Base-by-base conservation (phyloP, 805 yeast species). In the Candida golubevii region DNA sequence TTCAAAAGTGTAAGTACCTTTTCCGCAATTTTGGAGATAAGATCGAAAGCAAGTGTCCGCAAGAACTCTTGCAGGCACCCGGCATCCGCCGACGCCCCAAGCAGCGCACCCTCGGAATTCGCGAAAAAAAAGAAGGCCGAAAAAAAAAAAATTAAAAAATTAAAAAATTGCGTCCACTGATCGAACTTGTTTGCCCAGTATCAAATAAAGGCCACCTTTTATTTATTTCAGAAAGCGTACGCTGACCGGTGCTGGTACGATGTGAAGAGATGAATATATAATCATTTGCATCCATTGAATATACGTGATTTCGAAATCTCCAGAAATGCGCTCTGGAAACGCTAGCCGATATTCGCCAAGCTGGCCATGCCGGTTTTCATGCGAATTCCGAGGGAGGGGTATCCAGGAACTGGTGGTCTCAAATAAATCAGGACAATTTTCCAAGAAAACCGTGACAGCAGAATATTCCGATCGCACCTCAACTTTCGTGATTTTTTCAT, bases 331-430 rank as follows among this genome's bases (percentile, higher is more conserved):
- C 32, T 6, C 3, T 18, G 23, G 23, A 18, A 18, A 18, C 23
- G 23, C 3, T 5, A 18, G 23, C 23, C 23, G 23, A 18, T 29
- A 29, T 10, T 10, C 32, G 32, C 32, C 10, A 10, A 12, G n/a
- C 6, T 12, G 23, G n/a, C 23, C 26, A 15, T 10, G 35, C 8
- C 32, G n/a, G n/a, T 10, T 29, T 10, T 10, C 32, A 18, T 33
- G 33, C 36, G 33, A 42, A 7, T 42, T 42, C 45, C 45, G 45
- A 42, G 45, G 41, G 45, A 41, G 37, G 45, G 41, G 45, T 35
- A 40, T 23, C 32, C 23, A 18, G 15, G 29, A 36, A 31, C 34
- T 11, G 29, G 34, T 26, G 36, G 14, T 42, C 23, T 18, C 23
- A 18, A 18, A 42, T 36, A 42, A 36, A 42, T 26, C 36, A 15